A percentile compares a stretch with the other conserved stretches of the same genome.
phyloP scores from a whole-genome alignment of 2,329 filamentous ascomycete species.

The Cladobotryum mycophilum region DNA sequence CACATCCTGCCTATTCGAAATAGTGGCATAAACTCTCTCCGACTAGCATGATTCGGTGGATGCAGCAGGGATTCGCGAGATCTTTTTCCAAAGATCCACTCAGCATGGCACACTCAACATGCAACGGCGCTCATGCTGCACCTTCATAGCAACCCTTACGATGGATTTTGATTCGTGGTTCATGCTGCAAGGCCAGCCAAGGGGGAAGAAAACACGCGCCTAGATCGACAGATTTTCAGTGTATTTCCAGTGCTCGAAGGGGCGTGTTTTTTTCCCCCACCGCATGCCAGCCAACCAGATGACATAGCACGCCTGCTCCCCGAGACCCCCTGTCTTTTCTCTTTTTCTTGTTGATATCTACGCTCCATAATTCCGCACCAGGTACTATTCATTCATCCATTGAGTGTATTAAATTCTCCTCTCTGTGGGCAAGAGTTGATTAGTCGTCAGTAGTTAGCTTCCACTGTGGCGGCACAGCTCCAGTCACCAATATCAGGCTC shows the following conservation, averaged over 20 bases:
- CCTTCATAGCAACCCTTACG: conserved; percentile 3
- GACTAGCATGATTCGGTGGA: background rate
- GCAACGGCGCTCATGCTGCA: background rate
- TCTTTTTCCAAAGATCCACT: background rate
- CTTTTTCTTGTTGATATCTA: background rate
- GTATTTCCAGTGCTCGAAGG: too few species aligned
- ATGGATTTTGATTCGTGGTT: background rate
- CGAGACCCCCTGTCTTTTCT: background rate
- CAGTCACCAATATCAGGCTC: background rate
- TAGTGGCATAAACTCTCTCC: too few species aligned
- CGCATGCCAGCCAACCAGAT: background rate
- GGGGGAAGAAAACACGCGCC: too few species aligned
- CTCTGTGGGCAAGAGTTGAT: background rate
- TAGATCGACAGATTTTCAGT: too few species aligned
- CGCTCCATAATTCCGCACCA: background rate
- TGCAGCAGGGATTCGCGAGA: background rate
- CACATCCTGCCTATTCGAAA: too few species aligned
- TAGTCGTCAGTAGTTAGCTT: background rate
- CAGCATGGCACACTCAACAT: background rate
- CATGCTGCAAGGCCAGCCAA: background rate
- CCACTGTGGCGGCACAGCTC: background rate
- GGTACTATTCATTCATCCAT: background rate
- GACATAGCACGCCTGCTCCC: conserved; percentile 1
- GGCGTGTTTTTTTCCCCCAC: too few species aligned
- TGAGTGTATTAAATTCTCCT: background rate